Conservation (phyloP, 2,329 filamentous ascomycete species). For the Neospermospora avenae region DNA sequence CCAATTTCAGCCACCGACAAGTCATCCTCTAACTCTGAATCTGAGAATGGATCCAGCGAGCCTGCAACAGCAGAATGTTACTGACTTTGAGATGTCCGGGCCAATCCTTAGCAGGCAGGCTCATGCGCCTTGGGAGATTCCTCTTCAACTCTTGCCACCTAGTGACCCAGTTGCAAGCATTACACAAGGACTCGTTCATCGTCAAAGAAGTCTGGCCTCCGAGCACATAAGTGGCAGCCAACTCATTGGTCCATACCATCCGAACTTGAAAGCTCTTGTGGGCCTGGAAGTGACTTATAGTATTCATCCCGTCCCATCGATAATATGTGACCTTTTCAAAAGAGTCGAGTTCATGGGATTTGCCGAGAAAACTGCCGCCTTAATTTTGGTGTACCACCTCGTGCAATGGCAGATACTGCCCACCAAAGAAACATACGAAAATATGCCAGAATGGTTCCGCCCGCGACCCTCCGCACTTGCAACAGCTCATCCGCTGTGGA, state of each 20-base stretch:
- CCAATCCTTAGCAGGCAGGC: conserved; percentile 5
- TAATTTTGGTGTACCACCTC: conserved; percentile 26
- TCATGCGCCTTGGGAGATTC: conserved; percentile 36
- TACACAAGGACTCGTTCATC: conserved; percentile 37
- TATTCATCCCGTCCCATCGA: conserved; percentile 28
- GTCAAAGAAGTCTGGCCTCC: conserved; percentile 37
- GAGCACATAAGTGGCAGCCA: conserved; percentile 28
- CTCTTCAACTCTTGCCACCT: conserved; percentile 34
- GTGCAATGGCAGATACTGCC: conserved; percentile 30
- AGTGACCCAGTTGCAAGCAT: conserved; percentile 37
- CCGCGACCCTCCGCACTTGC: conserved; percentile 31
- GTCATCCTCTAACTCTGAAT: conserved; percentile 1
- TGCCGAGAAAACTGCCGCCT: conserved; percentile 21
- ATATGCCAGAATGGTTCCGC: conserved; percentile 26
- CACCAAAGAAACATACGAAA: conserved; percentile 19
- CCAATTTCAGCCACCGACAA: neutral
- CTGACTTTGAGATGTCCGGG: neutral
- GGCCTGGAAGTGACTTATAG: conserved; percentile 30
- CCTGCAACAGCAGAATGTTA: neutral
- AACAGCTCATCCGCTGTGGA: conserved; percentile 36
- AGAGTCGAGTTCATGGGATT: conserved; percentile 17
- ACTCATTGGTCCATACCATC: conserved; percentile 36
- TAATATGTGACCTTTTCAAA: conserved; percentile 32
- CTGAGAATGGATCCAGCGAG: neutral
- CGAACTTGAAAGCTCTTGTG: conserved; percentile 37